These are phyloP conservation scores for Globisporangium recalcitrans DNA, from an alignment of 352 stramenopile species.

Conservation along the genomic window DNA sequence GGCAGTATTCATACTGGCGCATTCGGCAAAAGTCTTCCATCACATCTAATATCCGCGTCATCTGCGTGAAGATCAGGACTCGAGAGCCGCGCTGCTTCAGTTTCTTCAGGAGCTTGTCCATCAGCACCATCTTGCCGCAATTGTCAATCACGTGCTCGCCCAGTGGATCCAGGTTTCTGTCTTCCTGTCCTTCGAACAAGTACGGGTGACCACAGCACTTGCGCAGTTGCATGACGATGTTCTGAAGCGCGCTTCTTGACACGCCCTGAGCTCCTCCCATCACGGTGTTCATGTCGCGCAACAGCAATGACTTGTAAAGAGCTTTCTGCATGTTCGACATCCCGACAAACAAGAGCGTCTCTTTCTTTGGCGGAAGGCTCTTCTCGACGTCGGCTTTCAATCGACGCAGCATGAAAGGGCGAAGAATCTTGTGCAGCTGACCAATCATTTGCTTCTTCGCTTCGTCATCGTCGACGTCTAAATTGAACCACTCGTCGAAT, in stretches of 20 bases:
- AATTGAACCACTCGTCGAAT: conserved; percentile 88
- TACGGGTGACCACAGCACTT: conserved; percentile 91
- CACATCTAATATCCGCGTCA: conserved; percentile 92
- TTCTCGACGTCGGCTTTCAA: conserved; percentile 99
- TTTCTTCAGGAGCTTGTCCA: conserved; percentile 91
- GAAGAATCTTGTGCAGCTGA: conserved; percentile 83
- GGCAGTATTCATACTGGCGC: conserved; percentile 86
- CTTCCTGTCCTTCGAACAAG: conserved; percentile 94
- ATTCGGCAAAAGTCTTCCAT: conserved; percentile 96
- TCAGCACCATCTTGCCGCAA: conserved; percentile 96
- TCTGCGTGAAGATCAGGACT: conserved; percentile 92
- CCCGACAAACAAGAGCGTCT: conserved; percentile 92
- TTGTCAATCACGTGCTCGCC: conserved; percentile 96
- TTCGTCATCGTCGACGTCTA: conserved; percentile 84
- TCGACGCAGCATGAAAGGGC: conserved; percentile 96
- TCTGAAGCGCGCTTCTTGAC: conserved; percentile 76
- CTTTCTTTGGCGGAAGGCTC: conserved; percentile 95
- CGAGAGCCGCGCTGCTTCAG: conserved; percentile 86
- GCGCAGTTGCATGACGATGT: conserved; percentile 86
- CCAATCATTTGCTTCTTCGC: conserved; percentile 89
- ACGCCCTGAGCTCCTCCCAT: conserved; percentile 60
- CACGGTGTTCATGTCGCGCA: conserved; percentile 93
- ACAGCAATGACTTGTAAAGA: conserved; percentile 94
- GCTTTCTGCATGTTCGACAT: conserved; percentile 93
- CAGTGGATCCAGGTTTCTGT: conserved; percentile 91